Percentiles rank a stretch among this genome's conserved stretches.
phyloP scores from a whole-genome alignment of 2,329 filamentous ascomycete genomes.

The Hirsutella thompsonii region DNA sequence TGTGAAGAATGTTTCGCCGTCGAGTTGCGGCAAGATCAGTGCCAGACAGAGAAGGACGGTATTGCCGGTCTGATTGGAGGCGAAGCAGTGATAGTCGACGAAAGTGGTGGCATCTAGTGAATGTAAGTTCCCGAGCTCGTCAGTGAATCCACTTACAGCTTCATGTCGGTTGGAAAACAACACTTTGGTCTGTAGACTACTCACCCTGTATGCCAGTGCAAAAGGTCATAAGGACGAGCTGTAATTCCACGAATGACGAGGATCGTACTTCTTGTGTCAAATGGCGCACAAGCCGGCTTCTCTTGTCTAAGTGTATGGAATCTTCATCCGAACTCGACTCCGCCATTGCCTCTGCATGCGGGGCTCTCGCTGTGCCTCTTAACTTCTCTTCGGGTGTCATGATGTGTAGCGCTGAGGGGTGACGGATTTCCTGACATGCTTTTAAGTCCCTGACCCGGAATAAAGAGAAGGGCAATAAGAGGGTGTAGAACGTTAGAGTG shows the following conservation, averaged over 20 bases:
- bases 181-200: slow-evolving; percentile 2
- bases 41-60: slow-evolving; percentile 45
- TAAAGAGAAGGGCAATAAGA: too few species aligned
- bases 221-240: slow-evolving; percentile 33
- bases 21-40: slow-evolving; percentile 32
- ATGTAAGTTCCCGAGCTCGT: too few species aligned
- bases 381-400: too few species aligned
- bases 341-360: not conserved
- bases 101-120: slow-evolving; percentile 41
- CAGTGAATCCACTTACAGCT: too few species aligned
- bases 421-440: too few species aligned
- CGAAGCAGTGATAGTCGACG: slow-evolving; percentile 48
- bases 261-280: slow-evolving; percentile 20
- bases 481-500: too few species aligned
- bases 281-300: slow-evolving; percentile 4
- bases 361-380: not conserved
- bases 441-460: too few species aligned
- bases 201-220: slow-evolving; percentile 37
- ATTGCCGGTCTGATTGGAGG: slow-evolving; percentile 54
- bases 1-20: slow-evolving; percentile 35
- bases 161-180: too few species aligned
- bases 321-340: not conserved
- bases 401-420: too few species aligned
- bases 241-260: slow-evolving; percentile 28
- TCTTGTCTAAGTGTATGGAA: not conserved